Evolutionary conservation across 2,329 filamentous ascomycete genomes (phyloP).

Genomic region (Dactylellina parvicollis): DNA sequence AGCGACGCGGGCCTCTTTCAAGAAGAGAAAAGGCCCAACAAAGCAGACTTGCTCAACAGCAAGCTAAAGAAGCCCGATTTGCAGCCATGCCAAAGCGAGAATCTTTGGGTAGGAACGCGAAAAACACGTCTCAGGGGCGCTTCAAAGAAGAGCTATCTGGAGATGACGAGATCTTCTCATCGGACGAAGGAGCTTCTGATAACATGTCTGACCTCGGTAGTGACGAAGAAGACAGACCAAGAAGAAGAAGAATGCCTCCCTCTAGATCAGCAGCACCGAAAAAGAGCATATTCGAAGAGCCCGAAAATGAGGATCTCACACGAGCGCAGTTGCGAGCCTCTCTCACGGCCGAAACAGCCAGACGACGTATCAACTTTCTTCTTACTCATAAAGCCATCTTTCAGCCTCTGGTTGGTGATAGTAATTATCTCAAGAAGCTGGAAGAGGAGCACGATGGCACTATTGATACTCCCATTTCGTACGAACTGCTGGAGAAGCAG

Average conservation of each 20-base stretch:
- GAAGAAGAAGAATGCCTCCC: conserved; percentile 22
- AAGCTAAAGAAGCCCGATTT: conserved; percentile 24
- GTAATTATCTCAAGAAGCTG: conserved; percentile 46
- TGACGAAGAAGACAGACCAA: conserved; percentile 38
- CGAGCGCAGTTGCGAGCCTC: conserved; percentile 46
- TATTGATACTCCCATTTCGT: conserved; percentile 59
- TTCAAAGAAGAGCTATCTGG: conserved; percentile 49
- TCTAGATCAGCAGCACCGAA: conserved; percentile 25
- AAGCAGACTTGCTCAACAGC: conserved; percentile 6
- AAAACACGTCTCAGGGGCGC: conserved; percentile 36
- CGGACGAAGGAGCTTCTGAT: conserved; percentile 33
- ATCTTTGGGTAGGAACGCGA: conserved; percentile 43
- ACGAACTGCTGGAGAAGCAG: conserved; percentile 62
- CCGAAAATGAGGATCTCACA: conserved; percentile 48
- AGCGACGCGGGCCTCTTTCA: conserved; percentile 29
- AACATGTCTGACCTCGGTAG: conserved; percentile 45
- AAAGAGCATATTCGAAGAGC: conserved; percentile 43
- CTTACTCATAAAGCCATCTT: conserved; percentile 48
- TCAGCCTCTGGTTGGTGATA: conserved; percentile 47
- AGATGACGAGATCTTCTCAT: conserved; percentile 46
- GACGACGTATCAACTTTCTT: conserved; percentile 41
- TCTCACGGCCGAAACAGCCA: conserved; percentile 43
- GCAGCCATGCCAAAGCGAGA: conserved; percentile 38
- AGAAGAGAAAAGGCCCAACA: conserved; percentile 26
- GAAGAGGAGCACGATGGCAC: conserved; percentile 27